phyloP scores from a whole-genome alignment of 1,284 basidiomycete genomes.

The Boletus austroedulis region DNA sequence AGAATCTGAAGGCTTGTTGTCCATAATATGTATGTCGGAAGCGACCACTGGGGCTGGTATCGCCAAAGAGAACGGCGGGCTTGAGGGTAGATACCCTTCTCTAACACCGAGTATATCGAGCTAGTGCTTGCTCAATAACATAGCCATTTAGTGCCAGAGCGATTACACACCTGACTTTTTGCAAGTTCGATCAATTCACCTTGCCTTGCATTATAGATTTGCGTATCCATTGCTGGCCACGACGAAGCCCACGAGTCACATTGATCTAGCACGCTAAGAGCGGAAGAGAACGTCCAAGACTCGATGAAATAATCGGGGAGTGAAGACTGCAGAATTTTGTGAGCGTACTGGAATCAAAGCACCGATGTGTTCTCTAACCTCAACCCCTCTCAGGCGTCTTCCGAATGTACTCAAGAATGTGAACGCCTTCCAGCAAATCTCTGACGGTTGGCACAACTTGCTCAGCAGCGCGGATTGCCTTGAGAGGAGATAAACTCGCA shows the following conservation, averaged over 20 bases:
- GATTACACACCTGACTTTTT: slow-evolving; percentile 62
- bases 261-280: slow-evolving; percentile 82
- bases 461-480: slow-evolving; percentile 81
- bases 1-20: slow-evolving; percentile 33
- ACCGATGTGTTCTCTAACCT: slow-evolving; percentile 48
- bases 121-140: slow-evolving; percentile 40
- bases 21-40: slow-evolving; percentile 16
- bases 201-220: slow-evolving; percentile 63
- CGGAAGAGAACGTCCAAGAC: slow-evolving; percentile 92
- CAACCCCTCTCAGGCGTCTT: slow-evolving; percentile 67
- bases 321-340: slow-evolving; percentile 45
- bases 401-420: slow-evolving; percentile 83
- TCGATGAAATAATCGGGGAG: slow-evolving; percentile 85
- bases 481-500: slow-evolving; percentile 88
- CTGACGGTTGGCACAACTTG: slow-evolving; percentile 63
- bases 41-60: slow-evolving; percentile 17
- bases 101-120: slow-evolving; percentile 80
- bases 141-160: neutral
- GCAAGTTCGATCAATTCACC: slow-evolving; percentile 83
- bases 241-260: slow-evolving; percentile 73
- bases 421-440: slow-evolving; percentile 65
- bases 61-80: slow-evolving; percentile 68
- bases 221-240: slow-evolving; percentile 44
- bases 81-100: slow-evolving; percentile 66
- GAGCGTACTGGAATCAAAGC: slow-evolving; percentile 9